Evolutionary conservation across 345 rosid genomes (phyloP).

Genomic region (Boechera retrofracta): DNA sequence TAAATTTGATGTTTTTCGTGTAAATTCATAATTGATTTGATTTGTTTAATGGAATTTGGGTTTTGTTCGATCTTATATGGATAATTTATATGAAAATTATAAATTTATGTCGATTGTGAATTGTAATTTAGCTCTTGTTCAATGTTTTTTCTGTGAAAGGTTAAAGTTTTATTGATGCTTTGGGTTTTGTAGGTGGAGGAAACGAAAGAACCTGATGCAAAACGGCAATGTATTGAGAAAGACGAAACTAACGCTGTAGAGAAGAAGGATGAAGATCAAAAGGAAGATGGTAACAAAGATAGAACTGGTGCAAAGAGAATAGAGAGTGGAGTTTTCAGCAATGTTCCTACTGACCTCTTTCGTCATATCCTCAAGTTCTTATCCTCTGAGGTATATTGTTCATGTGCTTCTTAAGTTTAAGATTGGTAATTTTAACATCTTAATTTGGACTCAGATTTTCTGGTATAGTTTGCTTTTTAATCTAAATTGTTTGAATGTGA

Average conservation of each 20-base stretch:
- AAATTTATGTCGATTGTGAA: neutral
- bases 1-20: slow-evolving; percentile 1
- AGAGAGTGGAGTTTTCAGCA: slow-evolving; percentile 72
- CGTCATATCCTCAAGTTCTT: slow-evolving; percentile 87
- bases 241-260: slow-evolving; percentile 33
- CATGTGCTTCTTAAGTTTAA: slow-evolving; percentile 3
- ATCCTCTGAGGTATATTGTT: slow-evolving; percentile 72
- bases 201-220: slow-evolving; percentile 53
- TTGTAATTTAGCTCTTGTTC: slow-evolving; percentile 1
- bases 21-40: neutral
- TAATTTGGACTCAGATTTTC: neutral
- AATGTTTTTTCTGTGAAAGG: slow-evolving; percentile 12
- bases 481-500: slow-evolving; percentile 19
- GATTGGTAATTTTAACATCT: no score
- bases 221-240: slow-evolving; percentile 52
- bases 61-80: neutral
- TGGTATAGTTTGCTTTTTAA: neutral
- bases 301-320: slow-evolving; percentile 50
- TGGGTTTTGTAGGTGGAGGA: slow-evolving; percentile 46
- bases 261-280: slow-evolving; percentile 31
- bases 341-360: slow-evolving; percentile 81
- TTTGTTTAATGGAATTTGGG: slow-evolving; percentile 1
- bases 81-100: neutral
- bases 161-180: slow-evolving; percentile 12
- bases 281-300: slow-evolving; percentile 30